Conservation (phyloP, 2,329 filamentous ascomycete species). For the Colletotrichum sp. region DNA sequence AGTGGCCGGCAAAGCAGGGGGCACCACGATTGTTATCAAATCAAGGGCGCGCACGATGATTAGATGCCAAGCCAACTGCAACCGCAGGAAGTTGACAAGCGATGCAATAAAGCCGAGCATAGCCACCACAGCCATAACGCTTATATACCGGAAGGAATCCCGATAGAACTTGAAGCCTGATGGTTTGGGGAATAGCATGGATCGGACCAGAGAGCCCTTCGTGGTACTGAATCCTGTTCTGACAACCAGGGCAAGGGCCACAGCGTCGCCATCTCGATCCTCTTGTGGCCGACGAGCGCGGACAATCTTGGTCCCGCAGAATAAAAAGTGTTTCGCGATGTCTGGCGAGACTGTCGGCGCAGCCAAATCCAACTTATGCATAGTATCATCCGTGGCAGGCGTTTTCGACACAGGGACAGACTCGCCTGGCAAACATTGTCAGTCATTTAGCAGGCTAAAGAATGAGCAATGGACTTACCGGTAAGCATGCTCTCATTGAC, state of each 20-base stretch:
- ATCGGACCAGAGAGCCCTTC: slow-evolving; percentile 92
- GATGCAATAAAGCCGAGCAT: slow-evolving; percentile 87
- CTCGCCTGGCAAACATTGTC: slow-evolving; percentile 62
- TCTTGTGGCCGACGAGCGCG: slow-evolving; percentile 88
- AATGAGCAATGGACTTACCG: slow-evolving; percentile 28
- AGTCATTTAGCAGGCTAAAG: background rate
- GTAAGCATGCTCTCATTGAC: slow-evolving; percentile 99
- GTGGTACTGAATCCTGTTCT: slow-evolving; percentile 97
- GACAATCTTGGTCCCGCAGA: slow-evolving; percentile 94
- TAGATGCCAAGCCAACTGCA: slow-evolving; percentile 84
- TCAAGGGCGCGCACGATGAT: slow-evolving; percentile 93
- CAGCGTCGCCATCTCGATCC: slow-evolving; percentile 83
- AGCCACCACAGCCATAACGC: slow-evolving; percentile 91
- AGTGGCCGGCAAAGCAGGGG: slow-evolving; percentile 91
- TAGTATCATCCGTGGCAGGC: slow-evolving; percentile 79
- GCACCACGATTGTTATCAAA: slow-evolving; percentile 96
- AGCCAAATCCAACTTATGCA: slow-evolving; percentile 77
- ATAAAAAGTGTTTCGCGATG: slow-evolving; percentile 87
- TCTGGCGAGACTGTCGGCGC: slow-evolving; percentile 84
- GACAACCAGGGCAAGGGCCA: slow-evolving; percentile 89
- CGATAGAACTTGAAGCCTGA: slow-evolving; percentile 99
- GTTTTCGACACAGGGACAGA: slow-evolving; percentile 96
- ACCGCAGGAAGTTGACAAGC: slow-evolving; percentile 88
- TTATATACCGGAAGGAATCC: slow-evolving; percentile 97
- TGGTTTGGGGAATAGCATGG: slow-evolving; percentile 98